These are phyloP conservation scores for Tricholoma flavovirens DNA, from an alignment of 768 basidiomycete species.

Conservation along the genomic window DNA sequence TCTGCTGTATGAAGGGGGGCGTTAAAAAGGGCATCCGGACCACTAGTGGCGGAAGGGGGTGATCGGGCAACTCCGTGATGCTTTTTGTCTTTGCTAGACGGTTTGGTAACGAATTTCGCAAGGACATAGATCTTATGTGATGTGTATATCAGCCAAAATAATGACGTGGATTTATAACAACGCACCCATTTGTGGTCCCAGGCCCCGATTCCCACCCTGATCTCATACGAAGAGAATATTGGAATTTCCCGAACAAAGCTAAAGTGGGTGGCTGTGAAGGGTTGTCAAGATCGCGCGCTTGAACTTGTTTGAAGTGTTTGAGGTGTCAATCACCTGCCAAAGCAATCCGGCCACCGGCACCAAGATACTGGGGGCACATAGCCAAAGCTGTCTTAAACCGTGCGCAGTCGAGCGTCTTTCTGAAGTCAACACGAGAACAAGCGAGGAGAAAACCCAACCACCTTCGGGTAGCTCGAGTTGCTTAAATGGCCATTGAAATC, in stretches of 20 bases:
- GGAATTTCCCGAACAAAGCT: constrained; percentile 69
- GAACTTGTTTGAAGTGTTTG: constrained; percentile 3
- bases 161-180: neutral
- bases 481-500: constrained; percentile 75
- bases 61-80: constrained; percentile 10
- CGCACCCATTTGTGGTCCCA: constrained; percentile 78
- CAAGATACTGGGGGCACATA: constrained; percentile 53
- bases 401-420: constrained; percentile 39
- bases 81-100: constrained; percentile 29
- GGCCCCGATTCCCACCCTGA: constrained; percentile 46
- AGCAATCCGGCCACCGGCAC: constrained; percentile 56
- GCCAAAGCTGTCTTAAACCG: constrained; percentile 43
- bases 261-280: constrained; percentile 52
- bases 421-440: neutral
- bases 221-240: constrained; percentile 54
- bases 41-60: constrained; percentile 2
- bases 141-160: neutral
- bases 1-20: constrained; percentile 31
- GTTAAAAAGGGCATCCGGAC: constrained; percentile 13
- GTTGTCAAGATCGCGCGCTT: neutral
- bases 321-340: constrained; percentile 45
- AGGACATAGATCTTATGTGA: constrained; percentile 53
- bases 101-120: constrained; percentile 56
- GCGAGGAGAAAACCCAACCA: constrained; percentile 11
- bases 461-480: constrained; percentile 79